Evolutionary conservation across 1,284 basidiomycete species (phyloP), one percentile per base, ranked within the genome.

Genomic region (Cryptococcus amylolentus): DNA sequence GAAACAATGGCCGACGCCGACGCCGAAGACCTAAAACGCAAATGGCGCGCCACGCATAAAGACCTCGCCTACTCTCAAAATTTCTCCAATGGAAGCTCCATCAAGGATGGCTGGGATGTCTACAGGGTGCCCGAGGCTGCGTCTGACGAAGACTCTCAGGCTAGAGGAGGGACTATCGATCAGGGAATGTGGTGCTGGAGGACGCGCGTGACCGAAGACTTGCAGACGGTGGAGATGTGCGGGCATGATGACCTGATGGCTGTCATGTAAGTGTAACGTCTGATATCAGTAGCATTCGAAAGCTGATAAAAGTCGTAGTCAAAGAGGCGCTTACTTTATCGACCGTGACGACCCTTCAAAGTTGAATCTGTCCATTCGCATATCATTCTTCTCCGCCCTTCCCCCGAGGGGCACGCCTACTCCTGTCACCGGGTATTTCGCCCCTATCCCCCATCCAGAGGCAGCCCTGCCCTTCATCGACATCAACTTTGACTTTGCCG

Each of bases 391-490:
- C 18, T 23, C 13, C 18, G 9, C 45, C 16, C 9, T 53, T 46
- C 52, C 52, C 12, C 52, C 52, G 0, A 16, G 2, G 13, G 52
- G 35, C 18, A 53, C 52, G 20, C 18, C 14, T 7, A 5, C 42
- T 6, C 52, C 52, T 4, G 7, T 43, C 5, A 39, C 35, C 16
- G 52, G 44, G 5, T 37, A 27, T 2, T 53, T 40, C n/a, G 18
- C 38, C 12, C 35, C 43, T 4, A 53, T 44, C 16, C 43, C 35
- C 28, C 52, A 47, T 40, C 52, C 52, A 4, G 52, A 53, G 31
- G 44, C 52, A 23, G 44, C 42, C n/a, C 13, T 47, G 8, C n/a
- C 23, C 5, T 53, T 53, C 27, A 47, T 53, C 44, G 52, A 53
- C 31, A 14, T 53, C 0, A 20, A 7, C 42, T 10, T 53, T 31